These are phyloP conservation scores for Helotiales sp. DNA, from an alignment of 2,329 filamentous ascomycete species.

Conservation along the genomic window DNA sequence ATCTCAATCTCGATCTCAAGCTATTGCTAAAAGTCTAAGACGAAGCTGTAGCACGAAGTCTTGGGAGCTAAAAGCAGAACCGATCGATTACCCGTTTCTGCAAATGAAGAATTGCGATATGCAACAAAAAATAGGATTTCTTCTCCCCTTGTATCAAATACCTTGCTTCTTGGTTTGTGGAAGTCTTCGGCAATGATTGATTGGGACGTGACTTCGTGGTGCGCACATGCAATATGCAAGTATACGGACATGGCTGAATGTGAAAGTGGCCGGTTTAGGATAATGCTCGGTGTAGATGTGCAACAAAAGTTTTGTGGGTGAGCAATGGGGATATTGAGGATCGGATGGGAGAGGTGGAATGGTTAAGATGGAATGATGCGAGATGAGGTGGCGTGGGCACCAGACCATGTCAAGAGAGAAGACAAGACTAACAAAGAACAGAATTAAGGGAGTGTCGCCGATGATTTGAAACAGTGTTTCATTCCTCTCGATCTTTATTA, in stretches of 20 bases:
- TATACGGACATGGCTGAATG: neutral
- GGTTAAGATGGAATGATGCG: neutral
- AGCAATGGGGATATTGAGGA: neutral
- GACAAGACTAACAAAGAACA: neutral
- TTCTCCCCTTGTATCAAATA: too few species aligned
- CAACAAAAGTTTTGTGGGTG: neutral
- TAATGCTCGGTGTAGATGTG: conserved; percentile 16
- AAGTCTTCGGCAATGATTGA: too few species aligned
- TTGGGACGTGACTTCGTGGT: neutral
- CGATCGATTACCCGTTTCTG: conserved; percentile 6
- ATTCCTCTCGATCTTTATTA: conserved; percentile 6
- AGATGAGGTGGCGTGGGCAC: neutral
- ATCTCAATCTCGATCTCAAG: too few species aligned
- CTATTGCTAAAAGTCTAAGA: too few species aligned
- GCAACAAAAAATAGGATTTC: neutral
- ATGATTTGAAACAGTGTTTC: neutral
- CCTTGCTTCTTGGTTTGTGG: too few species aligned
- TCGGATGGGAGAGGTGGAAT: neutral
- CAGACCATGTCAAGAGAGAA: neutral
- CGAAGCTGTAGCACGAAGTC: neutral
- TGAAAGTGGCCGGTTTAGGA: conserved; percentile 13
- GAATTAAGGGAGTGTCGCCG: neutral
- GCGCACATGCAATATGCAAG: neutral
- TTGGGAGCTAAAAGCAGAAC: neutral
- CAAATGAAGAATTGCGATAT: conserved; percentile 5